Base-by-base conservation (phyloP, 371 early-diverging fungal genomes). In the Syncephalastrum monosporum region DNA sequence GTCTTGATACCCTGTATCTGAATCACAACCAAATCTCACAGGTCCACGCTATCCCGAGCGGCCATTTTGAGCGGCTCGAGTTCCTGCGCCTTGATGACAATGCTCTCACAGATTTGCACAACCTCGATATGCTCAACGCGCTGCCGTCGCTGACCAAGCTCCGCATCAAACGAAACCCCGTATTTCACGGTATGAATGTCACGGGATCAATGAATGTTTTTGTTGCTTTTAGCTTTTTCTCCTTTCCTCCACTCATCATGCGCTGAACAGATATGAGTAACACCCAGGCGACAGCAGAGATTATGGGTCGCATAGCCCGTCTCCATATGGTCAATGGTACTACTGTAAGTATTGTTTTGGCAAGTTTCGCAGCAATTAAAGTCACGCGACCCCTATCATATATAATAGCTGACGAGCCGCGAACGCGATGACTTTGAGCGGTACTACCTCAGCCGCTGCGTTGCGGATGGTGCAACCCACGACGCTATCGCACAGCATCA, bases 341-440 rank as follows among this genome's bases (percentile, higher is more conserved):
- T 42, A 79, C 76, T 19, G 74, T 79, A 63, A 58, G 59, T 48
- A 1, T 16, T 15, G 21, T 47, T n/a, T 15, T 16, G 16, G 33
- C 21, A 41, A 33, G 38, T 33, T 33, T 12, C 38, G 12, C 38
- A 33, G 38, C 38, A 33, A 33, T 33, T 43, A 5, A 33, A 8
- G 38, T 33, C 38, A 33, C 38, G 38, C 38, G 38, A 33, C 10
- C 12, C 10, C 12, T 33, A 10, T 8, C 0, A 33, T 33, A 33
- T 8, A 33, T 33, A 1, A 6, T 47, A 74, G 64, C 65, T 92
- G 14, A 62, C 82, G 5, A 52, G 62, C 2, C 69, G 71, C 16
- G 84, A 85, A 47, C 72, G 91, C 7, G 56, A 60, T 0, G 89
- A 92, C 63, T 82, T 88, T 51, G 94, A 94, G 64, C 71, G 90